Base-by-base conservation (phyloP, 805 yeast genomes). In the Barnettozyma populi region DNA sequence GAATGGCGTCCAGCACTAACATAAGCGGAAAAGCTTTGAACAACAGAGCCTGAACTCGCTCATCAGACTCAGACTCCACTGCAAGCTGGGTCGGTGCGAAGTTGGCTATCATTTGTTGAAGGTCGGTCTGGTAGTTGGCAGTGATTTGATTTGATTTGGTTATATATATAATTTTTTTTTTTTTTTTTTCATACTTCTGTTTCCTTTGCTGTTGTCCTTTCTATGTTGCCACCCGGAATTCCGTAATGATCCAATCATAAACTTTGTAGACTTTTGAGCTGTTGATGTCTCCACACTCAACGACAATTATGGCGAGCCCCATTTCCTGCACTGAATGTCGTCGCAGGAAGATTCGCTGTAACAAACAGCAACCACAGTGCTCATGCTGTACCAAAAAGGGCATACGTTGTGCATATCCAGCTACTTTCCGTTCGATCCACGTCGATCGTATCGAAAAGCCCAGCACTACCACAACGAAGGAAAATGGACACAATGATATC, bases 291-390 rank as follows among this genome's bases (percentile, higher is more conserved):
- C 37, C 37, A 11, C 9, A 3, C 21, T 10, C 9, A 8, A 23
- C 11, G 21, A 16, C 37, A 8, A 5, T 21, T 11, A 35, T 35
- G 37, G 13, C 8, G 2, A 35, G 37, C 18, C 62, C 63, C 0
- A 53, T 60, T 13, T 56, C 61, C 1, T 58, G 63, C 36, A 55
- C 53, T 20, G 61, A 58, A 48, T 60, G 63, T 44, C 52, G 63
- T 23, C 49, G 62, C 1, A 35, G 63, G 3, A 60, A 60, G 50
- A 57, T 60, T 45, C 48, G 59, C 1, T 60, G 63, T 35, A 29
- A 43, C 34, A 54, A 57, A 24, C 49, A 50, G 5, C 37, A 41
- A 2, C 56, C 60, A 0, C 37, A 35, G 37, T 60, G 63, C 27
- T 34, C 35, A 23, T 52, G 48, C 48, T 60, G 63, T 36, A 2